Evolutionary conservation across 164 flowering plant genomes (phyloP).

Genomic region (Amborella trichopoda): DNA sequence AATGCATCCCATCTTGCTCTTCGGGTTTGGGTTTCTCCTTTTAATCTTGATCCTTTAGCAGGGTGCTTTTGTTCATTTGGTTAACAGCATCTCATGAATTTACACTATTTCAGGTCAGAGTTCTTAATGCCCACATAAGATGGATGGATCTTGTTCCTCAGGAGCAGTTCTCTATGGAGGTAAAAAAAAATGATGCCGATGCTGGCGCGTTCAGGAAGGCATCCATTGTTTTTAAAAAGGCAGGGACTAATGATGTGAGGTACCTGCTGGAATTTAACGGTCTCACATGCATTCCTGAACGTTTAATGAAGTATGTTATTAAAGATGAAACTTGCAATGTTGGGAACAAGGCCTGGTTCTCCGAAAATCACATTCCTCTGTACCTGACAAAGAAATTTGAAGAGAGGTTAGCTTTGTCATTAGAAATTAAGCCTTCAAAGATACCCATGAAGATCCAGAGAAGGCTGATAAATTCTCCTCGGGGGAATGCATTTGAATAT

Average conservation of each 20-base stretch:
- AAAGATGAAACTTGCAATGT: constrained; percentile 43
- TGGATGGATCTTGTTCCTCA: constrained; percentile 88
- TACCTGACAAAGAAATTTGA: constrained; percentile 83
- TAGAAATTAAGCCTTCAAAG: constrained; percentile 13
- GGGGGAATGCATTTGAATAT: constrained; percentile 46
- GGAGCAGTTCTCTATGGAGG: constrained; percentile 58
- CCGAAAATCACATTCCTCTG: constrained; percentile 63
- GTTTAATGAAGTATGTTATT: constrained; percentile 63
- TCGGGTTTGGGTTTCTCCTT: constrained; percentile 46
- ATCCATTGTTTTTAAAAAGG: constrained; percentile 44
- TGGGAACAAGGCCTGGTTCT: constrained; percentile 78
- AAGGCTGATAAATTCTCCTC: constrained; percentile 40
- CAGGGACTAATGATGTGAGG: constrained; percentile 32
- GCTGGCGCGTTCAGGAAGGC: constrained; percentile 76
- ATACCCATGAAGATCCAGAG: constrained; percentile 30
- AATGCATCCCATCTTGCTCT: constrained; percentile 80
- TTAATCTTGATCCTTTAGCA: neutral
- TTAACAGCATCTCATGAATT: neutral
- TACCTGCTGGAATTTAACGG: constrained; percentile 65
- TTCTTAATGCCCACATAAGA: constrained; percentile 63
- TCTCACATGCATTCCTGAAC: constrained; percentile 87
- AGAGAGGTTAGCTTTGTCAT: constrained; percentile 19
- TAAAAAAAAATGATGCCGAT: constrained; percentile 67
- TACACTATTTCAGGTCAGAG: constrained; percentile 56
- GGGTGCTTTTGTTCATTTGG: neutral